Evolutionary conservation across 345 rosid genomes (phyloP), one percentile per base, ranked within the genome.

Genomic region (Diplotaxis tenuifolia): DNA sequence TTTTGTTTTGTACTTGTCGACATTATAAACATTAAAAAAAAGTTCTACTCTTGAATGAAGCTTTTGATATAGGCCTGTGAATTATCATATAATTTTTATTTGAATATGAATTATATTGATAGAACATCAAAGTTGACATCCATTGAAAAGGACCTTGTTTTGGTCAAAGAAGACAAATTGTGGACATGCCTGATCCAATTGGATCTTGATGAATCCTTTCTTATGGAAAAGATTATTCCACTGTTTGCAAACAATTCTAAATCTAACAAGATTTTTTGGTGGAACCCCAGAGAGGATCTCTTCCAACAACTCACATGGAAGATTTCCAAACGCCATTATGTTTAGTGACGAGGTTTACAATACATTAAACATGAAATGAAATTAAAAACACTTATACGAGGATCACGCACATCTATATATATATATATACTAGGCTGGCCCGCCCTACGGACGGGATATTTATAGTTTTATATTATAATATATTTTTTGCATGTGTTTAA

Each of bases 11-110:
- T 12, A 59, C n/a, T 32, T 57, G 18, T 45, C 23, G 19, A 49
- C 52, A 6, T 49, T 71, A 11, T 42, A 25, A 53, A 72, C 68
- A 63, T 16, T 50, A 21, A 16, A 38, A 55, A 28, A n/a, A n/a
- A 27, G 71, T 9, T 57, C 9, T 66, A 18, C 40, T 25, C n/a
- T 65, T 65, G 21, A 49, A 50, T 32, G 34, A 50, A 53, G 57
- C 66, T 28, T 38, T 70, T 47, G 4, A n/a, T 70, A 29, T 62
- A 12, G 54, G 62, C 40, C 40, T 34, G 3, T 36, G 42, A 36
- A 10, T 36, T 10, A 36, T 36, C 42, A 36, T 11, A 3, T 36
- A 36, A 10, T 2, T 36, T 36, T 36, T 36, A 12, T 36, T 36
- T 36, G 38, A 32, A 8, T 32, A 32, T 32, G 38, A 32, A 32